Evolutionary conservation across 495 filamentous ascomycete species (phyloP), one percentile per base, ranked within the genome.

Genomic region (Neurospora sp.): DNA sequence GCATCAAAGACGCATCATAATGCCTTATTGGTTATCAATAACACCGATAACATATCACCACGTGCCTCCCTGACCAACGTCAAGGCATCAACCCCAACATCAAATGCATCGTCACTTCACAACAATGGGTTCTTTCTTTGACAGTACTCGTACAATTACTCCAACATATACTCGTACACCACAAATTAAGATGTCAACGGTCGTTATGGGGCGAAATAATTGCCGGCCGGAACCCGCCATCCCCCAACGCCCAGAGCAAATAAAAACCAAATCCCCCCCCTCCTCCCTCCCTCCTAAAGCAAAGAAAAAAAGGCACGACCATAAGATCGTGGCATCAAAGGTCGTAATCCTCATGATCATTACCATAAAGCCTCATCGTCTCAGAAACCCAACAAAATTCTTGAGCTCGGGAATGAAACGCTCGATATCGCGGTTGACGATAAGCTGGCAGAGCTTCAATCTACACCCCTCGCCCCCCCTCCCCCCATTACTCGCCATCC

Each of bases 391-490:
- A 59, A 48, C 6, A 18, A 42, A 14, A n/a, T 1, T 35, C 87
- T 96, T 97, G 88, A 99, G 90, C 85, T 97, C 95, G 44, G 96
- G 96, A 86, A 99, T 99, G 88, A 99, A 99, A 74, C 93, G 90
- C 87, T 98, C 95, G 78, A 99, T 99, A 92, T 99, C 96, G 85
- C 93, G 94, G 91, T 99, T 99, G 87, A 93, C 92, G 80, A 99
- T 99, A 77, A 99, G 88, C 83, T 89, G 89, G 90, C 96, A 98
- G 75, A 98, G 84, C 86, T 94, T 94, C 90, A 35, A 35, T 20
- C 44, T 20, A 48, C 44, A n/a, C n/a, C 4, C 46, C 8, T 53
- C 10, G 10, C 0, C 4, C 44, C 48, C 20, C 22, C 20, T 1
- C 9, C 48, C 20, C 22, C 20, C 3, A 12, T 61, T 61, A 61